A percentile compares a stretch with the other conserved stretches of the same genome.
Evolutionary conservation across 192 early-diverging fungal genomes (phyloP).

Genomic region (Coemansia sp.): DNA sequence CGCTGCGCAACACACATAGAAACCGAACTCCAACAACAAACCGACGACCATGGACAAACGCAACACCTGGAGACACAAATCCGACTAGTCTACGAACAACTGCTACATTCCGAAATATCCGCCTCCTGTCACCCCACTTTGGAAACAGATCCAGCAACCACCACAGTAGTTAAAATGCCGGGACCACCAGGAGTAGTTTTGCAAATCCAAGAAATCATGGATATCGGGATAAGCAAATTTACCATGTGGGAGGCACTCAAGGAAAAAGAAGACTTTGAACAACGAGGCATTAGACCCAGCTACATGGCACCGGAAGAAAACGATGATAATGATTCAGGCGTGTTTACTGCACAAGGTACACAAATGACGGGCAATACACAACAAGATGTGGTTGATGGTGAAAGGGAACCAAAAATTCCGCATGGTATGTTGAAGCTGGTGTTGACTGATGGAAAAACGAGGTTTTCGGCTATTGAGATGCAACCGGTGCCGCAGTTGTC

Average conservation of each 20-base stretch:
- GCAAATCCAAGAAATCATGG: slow-evolving; percentile 49
- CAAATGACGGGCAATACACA: slow-evolving; percentile 4
- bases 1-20: slow-evolving; percentile 38
- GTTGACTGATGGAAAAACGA: slow-evolving; percentile 40
- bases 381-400: neutral
- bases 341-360: slow-evolving; percentile 16
- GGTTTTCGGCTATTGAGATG: slow-evolving; percentile 37
- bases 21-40: slow-evolving; percentile 13
- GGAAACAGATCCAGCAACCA: neutral
- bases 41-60: neutral
- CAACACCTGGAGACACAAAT: slow-evolving; percentile 34
- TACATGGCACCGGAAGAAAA: slow-evolving; percentile 29
- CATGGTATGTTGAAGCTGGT: slow-evolving; percentile 42
- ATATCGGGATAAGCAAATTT: slow-evolving; percentile 48
- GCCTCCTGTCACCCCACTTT: slow-evolving; percentile 39
- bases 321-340: slow-evolving; percentile 13
- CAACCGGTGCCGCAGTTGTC: slow-evolving; percentile 31
- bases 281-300: slow-evolving; percentile 47
- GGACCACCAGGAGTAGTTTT: slow-evolving; percentile 25
- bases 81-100: slow-evolving; percentile 44
- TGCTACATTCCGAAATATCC: slow-evolving; percentile 45
- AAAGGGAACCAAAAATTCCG: slow-evolving; percentile 40
- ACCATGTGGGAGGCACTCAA: slow-evolving; percentile 50
- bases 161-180: slow-evolving; percentile 12
- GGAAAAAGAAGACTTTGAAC: slow-evolving; percentile 51